Base-by-base conservation (phyloP, 1,139 yeast genomes). In the Sugiyamaella pinicola region DNA sequence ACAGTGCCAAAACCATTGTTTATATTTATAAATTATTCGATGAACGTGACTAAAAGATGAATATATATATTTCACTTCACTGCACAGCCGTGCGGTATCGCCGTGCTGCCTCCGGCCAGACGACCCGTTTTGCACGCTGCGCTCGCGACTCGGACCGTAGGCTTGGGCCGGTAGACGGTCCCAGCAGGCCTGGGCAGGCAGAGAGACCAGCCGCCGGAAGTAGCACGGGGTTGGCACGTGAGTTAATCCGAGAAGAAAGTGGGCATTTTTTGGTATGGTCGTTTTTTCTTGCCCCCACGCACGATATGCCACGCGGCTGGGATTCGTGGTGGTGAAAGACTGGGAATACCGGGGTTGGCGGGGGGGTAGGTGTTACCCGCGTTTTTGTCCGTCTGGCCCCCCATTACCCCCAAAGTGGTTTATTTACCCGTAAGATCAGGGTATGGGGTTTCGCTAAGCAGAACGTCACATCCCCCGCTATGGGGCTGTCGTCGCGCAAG, bases 1-100 rank as follows among this genome's bases (percentile, higher is more conserved):
- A 89, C 38, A 89, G 74, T 56, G 73, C 77, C 51, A 84, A 62
- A 17, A 72, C 57, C 65, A 63, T 63, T 26, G 8, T 26, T 33
- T n/a, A n/a, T n/a, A n/a, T n/a, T 12, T 17, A 41, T 29, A 3
- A n/a, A 10, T 34, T n/a, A n/a, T n/a, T n/a, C n/a, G n/a, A n/a
- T n/a, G n/a, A n/a, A n/a, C n/a, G n/a, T n/a, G 31, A 26, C 31
- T 26, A n/a, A 26, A 7, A 26, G 5, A 5, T 24, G 9, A 24
- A 24, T 26, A n/a, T n/a, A n/a, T n/a, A n/a, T n/a, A n/a, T n/a
- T n/a, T n/a, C n/a, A n/a, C n/a, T n/a, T n/a, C n/a, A n/a, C n/a
- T 5, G 28, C 15, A 8, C 37, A 33, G 37, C 37, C 37, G 37
- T n/a, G 18, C 37, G 31, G 8, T 26, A n/a, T 7, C 31, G 8